These are phyloP conservation scores for Thamnidium elegans DNA, from an alignment of 192 early-diverging fungal genomes.

Conservation along the genomic window DNA sequence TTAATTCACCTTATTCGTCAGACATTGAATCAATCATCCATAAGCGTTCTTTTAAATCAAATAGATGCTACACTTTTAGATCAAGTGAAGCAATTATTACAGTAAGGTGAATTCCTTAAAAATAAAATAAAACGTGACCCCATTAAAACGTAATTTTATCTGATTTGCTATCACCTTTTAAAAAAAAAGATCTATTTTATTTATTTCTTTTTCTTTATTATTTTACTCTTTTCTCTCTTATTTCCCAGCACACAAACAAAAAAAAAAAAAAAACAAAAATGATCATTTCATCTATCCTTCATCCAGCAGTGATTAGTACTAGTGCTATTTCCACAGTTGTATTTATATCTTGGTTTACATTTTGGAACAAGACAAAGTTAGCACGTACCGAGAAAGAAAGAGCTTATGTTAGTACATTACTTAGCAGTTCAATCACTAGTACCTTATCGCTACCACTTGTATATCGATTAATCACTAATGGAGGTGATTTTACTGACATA, in stretches of 20 bases:
- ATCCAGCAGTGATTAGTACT: not conserved
- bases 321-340: not conserved
- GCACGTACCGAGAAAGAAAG: conserved; percentile 11
- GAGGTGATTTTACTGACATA: conserved; percentile 11
- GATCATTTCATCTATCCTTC: conserved; percentile 4
- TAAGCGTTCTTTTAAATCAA: conserved; percentile 38
- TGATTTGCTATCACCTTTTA: no score
- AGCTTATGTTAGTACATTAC: conserved; percentile 29
- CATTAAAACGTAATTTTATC: no score
- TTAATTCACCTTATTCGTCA: conserved; percentile 50
- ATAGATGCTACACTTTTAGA: conserved; percentile 44
- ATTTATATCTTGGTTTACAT: not conserved
- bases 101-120: not conserved
- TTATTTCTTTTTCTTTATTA: not conserved
- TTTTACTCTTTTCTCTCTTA: not conserved
- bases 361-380: not conserved
- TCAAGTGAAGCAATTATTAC: conserved; percentile 31
- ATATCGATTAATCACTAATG: not conserved
- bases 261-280: not conserved
- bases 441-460: conserved; percentile 24
- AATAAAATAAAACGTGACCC: no score
- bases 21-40: conserved; percentile 41
- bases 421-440: conserved; percentile 30
- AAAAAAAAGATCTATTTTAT: no score
- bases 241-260: not conserved